Base-by-base conservation (phyloP, 768 basidiomycete species). In the Agrocybe chaxingu region DNA sequence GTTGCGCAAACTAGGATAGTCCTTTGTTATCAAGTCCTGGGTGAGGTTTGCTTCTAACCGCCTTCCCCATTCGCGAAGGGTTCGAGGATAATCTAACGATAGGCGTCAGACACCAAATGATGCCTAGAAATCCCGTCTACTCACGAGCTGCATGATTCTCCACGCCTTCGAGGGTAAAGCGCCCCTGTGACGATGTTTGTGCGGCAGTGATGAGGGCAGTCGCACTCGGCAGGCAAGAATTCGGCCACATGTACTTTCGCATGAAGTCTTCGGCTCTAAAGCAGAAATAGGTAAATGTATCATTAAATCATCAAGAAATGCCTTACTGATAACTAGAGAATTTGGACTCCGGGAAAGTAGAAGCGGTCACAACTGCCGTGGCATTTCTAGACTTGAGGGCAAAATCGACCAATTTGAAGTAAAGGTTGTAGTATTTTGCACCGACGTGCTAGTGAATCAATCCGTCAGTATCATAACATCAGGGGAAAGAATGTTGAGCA, bases 231-330 rank as follows among this genome's bases (percentile, higher is more conserved):
- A 95, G 74, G 69, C 89, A 92, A 1, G 87, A 87, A 62, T 90
- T 90, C 12, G 88, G 88, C 88, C 88, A 91, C 85, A 91, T 91
- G 66, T 91, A 91, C 51, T 82, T 81, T 41, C 88, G 81, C 87
- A 89, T 89, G 68, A 91, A 91, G 63, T 91, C 88, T 62, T 89
- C 86, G 11, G 87, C 79, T 67, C 86, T 79, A 44, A 31, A 48
- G 44, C 40, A 50, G 34, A 42, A 19, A 32, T 42, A 32, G 36
- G 43, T 35, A 46, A 55, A 45, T 16, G 41, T 42, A 12, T 42
- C 7, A 16, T 42, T 33, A 16, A 44, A 42, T 39, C 9, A 19
- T 56, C 24, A 3, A 8, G 8, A 45, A 19, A 37, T 3, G 19
- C 13, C 83, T 64, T 52, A 87, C 84, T 89, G 87, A 63, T 87